Base-by-base conservation (phyloP, 1,139 yeast species). In the Spencermartinsiella ligniputridi region DNA sequence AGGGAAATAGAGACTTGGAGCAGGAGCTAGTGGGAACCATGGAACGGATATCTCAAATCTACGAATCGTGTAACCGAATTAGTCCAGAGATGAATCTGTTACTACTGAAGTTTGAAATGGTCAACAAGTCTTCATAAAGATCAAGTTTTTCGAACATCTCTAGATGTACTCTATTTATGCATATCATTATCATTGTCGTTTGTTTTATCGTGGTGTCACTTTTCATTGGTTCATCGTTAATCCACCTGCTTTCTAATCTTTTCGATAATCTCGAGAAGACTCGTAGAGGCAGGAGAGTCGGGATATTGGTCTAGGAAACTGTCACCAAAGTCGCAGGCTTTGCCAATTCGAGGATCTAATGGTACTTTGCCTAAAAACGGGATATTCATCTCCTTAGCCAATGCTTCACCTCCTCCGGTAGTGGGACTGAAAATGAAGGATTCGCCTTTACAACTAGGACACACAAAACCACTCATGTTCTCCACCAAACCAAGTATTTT, bases 401-500 rank as follows among this genome's bases (percentile, higher is more conserved):
- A 69, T 30, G 81, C 79, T 54, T 78, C 75, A 5, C 97, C 99
- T 16, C 99, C 99, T 13, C 98, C 98, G 1, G 98, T 94, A 3
- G 97, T 92, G 29, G 97, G 88, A 52, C 83, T 84, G 67, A 94
- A 94, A 11, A 94, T 90, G 57, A 83, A 81, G 0, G 96, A 85
- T 64, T 89, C 88, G 6, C 95, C 95, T 51, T 86, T 78, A 65
- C 99, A 94, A 55, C 74, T 80, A 3, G 98, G 98, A 62, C 99
- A 94, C 13, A 94, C 97, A 69, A 94, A 94, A 1, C 98, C 98
- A 4, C 96, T 80, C 99, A 94, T 94, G 63, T 94, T 94, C 62
- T 94, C 99, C 25, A 94, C 97, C 21, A 94, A 66, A 0, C 99
- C 99, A 44, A 92, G 64, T 2, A 94, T 77, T 46, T 76, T 81